Evolutionary conservation across 192 early-diverging fungal species (phyloP).

Genomic region (Umbelopsis vinacea): DNA sequence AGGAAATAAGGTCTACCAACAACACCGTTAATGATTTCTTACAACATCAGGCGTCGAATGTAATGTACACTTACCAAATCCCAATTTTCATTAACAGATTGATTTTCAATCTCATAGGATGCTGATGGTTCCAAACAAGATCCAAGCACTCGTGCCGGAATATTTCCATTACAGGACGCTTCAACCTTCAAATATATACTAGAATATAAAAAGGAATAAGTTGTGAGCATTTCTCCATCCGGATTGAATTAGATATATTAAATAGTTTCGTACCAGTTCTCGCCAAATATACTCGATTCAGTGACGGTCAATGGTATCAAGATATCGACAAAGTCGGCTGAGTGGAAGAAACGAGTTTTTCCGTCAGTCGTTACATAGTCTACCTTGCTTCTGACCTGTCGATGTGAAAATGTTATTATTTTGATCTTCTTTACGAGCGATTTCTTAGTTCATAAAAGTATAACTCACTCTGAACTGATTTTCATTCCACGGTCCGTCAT

Average conservation of each 20-base stretch:
- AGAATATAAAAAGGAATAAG: neutral
- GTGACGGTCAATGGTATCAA: conserved; percentile 56
- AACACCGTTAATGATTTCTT: neutral
- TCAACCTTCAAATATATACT: conserved; percentile 54
- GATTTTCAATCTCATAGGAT: conserved; percentile 44
- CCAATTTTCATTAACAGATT: conserved; percentile 34
- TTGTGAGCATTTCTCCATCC: neutral
- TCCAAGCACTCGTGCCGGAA: conserved; percentile 55
- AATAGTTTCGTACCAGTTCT: conserved; percentile 51
- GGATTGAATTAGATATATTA: neutral
- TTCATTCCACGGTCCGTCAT: conserved; percentile 44
- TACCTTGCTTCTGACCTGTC: conserved; percentile 52
- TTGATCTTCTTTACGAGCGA: neutral
- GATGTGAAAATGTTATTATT: neutral
- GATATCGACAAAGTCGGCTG: conserved; percentile 55
- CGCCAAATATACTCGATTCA: conserved; percentile 55
- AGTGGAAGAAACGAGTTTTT: conserved; percentile 43
- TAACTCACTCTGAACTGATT: conserved; percentile 41
- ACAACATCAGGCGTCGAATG: neutral
- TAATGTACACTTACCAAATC: conserved; percentile 37
- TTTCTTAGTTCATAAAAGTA: too few relatives aligned
- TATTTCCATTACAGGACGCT: conserved; percentile 49
- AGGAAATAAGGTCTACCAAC: conserved; percentile 54
- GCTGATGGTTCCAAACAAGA: conserved; percentile 49
- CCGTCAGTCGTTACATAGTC: conserved; percentile 46